Conservation (phyloP, 371 early-diverging fungal genomes). For the Phascolomyces articulosus region DNA sequence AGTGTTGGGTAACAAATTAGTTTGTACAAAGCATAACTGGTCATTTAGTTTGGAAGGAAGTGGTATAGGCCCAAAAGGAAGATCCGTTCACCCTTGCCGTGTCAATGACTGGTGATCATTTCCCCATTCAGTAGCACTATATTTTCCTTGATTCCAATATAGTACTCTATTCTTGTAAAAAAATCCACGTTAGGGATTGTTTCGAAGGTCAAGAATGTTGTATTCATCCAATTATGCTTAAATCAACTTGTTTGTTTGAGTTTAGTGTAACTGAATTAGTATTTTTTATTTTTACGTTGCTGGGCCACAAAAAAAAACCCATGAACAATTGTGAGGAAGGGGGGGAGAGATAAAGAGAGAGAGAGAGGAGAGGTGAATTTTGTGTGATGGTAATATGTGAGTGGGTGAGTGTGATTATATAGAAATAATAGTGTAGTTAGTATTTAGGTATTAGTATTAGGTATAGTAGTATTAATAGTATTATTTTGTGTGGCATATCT, state of each 20-base stretch:
- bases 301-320: background rate
- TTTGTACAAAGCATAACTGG: constrained; percentile 75
- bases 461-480: no score
- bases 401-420: no score
- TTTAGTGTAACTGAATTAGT: background rate
- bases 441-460: no score
- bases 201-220: constrained; percentile 1
- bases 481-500: no score
- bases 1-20: constrained; percentile 58
- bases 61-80: constrained; percentile 50
- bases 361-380: no score
- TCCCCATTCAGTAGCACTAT: background rate
- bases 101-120: constrained; percentile 63
- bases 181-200: background rate
- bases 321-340: background rate
- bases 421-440: no score
- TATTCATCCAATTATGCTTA: background rate
- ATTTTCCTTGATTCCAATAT: constrained; percentile 4
- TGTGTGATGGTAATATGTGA: no score
- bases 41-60: constrained; percentile 53
- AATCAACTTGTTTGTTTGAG: background rate
- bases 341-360: no score
- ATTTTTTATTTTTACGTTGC: background rate
- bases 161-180: constrained; percentile 3
- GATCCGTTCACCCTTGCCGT: constrained; percentile 60